A percentile compares a stretch with the other conserved stretches of the same genome.
phyloP scores from a whole-genome alignment of 371 early-diverging fungal genomes.

The Zychaea mexicana region DNA sequence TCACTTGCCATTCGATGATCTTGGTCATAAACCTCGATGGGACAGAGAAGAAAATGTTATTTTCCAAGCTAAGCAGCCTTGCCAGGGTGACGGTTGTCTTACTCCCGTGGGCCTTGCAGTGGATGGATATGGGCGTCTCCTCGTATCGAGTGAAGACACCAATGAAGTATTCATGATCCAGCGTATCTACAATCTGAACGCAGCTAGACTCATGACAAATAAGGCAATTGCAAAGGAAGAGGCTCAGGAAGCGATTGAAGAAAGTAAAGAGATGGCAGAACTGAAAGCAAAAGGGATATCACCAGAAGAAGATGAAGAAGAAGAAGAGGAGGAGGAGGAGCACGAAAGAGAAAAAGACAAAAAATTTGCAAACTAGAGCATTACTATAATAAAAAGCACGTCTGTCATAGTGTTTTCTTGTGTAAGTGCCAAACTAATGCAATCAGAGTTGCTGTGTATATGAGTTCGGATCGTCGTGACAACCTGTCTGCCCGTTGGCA shows the following conservation, averaged over 20 bases:
- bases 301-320: neutral
- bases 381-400: too few relatives aligned
- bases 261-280: neutral
- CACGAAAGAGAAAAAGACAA: too few relatives aligned
- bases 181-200: constrained; percentile 33
- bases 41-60: constrained; percentile 39
- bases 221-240: constrained; percentile 1
- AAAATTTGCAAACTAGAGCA: too few relatives aligned
- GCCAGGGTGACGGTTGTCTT: constrained; percentile 25
- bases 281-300: neutral
- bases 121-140: constrained; percentile 39
- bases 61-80: constrained; percentile 26
- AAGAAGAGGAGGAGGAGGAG: neutral
- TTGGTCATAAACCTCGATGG: constrained; percentile 45
- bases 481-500: neutral
- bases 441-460: too few relatives aligned
- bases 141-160: constrained; percentile 40
- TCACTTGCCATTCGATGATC: constrained; percentile 43
- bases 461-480: too few relatives aligned
- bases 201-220: constrained; percentile 37
- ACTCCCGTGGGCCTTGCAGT: constrained; percentile 35
- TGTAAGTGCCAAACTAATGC: too few relatives aligned
- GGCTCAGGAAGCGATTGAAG: neutral
- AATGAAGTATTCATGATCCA: constrained; percentile 41
- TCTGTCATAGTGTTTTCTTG: too few relatives aligned